Evolutionary conservation across 495 filamentous ascomycete species (phyloP).

Genomic region (Lepidopterella palustris): DNA sequence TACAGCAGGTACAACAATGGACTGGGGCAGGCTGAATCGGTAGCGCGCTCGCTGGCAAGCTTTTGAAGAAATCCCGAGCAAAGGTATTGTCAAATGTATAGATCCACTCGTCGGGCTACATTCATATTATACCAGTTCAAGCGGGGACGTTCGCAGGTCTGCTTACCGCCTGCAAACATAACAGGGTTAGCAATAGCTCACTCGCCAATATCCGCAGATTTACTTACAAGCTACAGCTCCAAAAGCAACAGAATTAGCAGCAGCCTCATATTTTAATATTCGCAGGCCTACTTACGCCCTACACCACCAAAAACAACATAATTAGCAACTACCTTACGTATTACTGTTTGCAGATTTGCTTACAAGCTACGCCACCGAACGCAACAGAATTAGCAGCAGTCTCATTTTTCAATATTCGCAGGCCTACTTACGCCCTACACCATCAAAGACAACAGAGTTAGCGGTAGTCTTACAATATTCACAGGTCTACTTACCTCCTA

Average conservation of each 20-base stretch:
- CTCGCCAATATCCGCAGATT: slow-evolving; percentile 2
- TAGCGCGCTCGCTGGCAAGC: not conserved
- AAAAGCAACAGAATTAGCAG: slow-evolving; percentile 7
- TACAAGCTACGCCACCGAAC: not conserved
- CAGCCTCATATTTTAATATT: slow-evolving; percentile 6
- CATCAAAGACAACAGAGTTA: not conserved
- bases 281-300: slow-evolving; percentile 6
- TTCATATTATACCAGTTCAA: not conserved
- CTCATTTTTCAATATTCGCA: not conserved
- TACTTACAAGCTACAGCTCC: slow-evolving; percentile 10
- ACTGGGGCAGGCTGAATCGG: not conserved
- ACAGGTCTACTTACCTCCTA: not conserved
- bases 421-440: not conserved
- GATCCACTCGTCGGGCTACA: slow-evolving; percentile 4
- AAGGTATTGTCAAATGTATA: slow-evolving; percentile 1
- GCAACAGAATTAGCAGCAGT: not conserved
- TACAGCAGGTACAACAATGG: slow-evolving; percentile 7
- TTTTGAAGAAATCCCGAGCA: not conserved
- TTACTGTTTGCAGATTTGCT: not conserved
- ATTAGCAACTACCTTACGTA: not conserved
- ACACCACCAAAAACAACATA: not conserved
- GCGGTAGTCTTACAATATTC: not conserved
- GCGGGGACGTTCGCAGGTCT: not conserved
- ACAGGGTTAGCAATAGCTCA: slow-evolving; percentile 8
- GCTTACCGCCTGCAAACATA: slow-evolving; percentile 9